A percentile compares a stretch with the other conserved stretches of the same genome.
These are phyloP conservation scores for Calycina herbarum DNA, from an alignment of 2,329 filamentous ascomycete genomes.

Conservation along the genomic window DNA sequence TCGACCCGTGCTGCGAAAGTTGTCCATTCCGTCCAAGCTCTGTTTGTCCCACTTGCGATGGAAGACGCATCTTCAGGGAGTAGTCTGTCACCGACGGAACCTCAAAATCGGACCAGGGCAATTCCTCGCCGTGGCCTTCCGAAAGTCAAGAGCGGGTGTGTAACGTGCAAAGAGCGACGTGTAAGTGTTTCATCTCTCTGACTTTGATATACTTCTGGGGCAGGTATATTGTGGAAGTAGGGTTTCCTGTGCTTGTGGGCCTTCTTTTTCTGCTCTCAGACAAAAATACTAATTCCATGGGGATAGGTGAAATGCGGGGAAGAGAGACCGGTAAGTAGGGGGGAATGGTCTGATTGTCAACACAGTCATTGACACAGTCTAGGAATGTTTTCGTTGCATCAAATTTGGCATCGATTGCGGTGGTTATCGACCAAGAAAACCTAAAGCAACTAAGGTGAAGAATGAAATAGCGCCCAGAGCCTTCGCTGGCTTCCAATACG, in stretches of 20 bases:
- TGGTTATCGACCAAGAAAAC: slow-evolving; percentile 10
- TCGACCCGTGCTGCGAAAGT: background rate
- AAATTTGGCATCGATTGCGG: slow-evolving; percentile 13
- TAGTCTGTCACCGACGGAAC: background rate
- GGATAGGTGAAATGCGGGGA: slow-evolving; percentile 13
- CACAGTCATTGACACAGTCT: background rate
- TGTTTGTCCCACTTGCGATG: background rate
- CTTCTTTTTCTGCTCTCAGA: background rate
- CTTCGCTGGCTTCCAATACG: slow-evolving; percentile 10
- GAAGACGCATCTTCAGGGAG: background rate
- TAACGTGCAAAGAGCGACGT: slow-evolving; percentile 1
- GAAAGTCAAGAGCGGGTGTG: slow-evolving; percentile 2
- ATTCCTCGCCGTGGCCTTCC: slow-evolving; percentile 4
- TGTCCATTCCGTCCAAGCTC: background rate
- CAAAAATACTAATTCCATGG: background rate
- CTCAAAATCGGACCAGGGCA: background rate
- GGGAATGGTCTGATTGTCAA: background rate
- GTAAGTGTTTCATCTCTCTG: background rate
- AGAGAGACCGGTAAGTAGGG: slow-evolving; percentile 9
- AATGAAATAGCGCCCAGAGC: background rate
- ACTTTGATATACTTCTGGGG: background rate
- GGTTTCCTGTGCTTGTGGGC: background rate
- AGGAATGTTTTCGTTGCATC: slow-evolving; percentile 11
- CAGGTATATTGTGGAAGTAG: background rate
- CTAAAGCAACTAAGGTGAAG: slow-evolving; percentile 6